Conservation (phyloP, 2,329 filamentous ascomycete genomes). For the Cercospora sojina region DNA sequence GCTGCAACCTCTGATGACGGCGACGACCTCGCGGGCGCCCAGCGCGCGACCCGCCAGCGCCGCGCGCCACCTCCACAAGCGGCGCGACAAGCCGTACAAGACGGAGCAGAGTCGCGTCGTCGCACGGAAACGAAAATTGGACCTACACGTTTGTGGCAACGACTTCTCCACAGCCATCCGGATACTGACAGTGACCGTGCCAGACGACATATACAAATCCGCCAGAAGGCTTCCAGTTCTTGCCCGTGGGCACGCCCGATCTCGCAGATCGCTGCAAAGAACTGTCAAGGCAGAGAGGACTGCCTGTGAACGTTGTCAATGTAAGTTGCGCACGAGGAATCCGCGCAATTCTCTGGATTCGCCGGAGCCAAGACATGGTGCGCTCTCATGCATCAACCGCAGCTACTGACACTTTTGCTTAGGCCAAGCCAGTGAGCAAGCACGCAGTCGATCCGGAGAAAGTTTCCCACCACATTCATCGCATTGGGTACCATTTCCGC, state of each 20-base stretch:
- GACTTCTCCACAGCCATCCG: constrained; percentile 5
- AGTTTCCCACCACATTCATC: constrained; percentile 60
- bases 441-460: constrained; percentile 27
- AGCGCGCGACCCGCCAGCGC: constrained; percentile 28
- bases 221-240: constrained; percentile 60
- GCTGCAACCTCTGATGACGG: constrained; percentile 19
- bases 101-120: constrained; percentile 59
- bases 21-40: constrained; percentile 17
- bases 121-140: constrained; percentile 60
- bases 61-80: constrained; percentile 33
- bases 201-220: constrained; percentile 57
- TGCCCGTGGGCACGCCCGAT: constrained; percentile 59
- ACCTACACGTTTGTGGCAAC: constrained; percentile 46
- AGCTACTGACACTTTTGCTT: constrained; percentile 15
- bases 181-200: constrained; percentile 30
- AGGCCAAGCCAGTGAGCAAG: constrained; percentile 29
- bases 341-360: neutral
- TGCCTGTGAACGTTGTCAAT: constrained; percentile 59
- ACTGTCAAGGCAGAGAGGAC: constrained; percentile 54
- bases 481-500: constrained; percentile 64
- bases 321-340: constrained; percentile 44
- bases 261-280: constrained; percentile 62
- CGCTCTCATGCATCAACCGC: constrained; percentile 5
- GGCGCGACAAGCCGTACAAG: constrained; percentile 53
- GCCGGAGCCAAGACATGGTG: neutral